Conservation (phyloP, 78 protist species). For the Dictyostelium discoideum region dicty_2.7 NC_007088.5:1624001-1624500, state of each 20-base stretch:
- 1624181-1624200: not conserved
- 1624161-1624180: not conserved
- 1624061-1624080: constrained; percentile 38
- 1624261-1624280: constrained; percentile 67
- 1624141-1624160: not conserved
- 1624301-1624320: not conserved
- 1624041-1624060: constrained; percentile 45
- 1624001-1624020: not conserved
- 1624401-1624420: not conserved
- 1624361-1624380: too few relatives aligned
- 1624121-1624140: constrained; percentile 11
- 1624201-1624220: not conserved
- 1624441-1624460: not conserved
- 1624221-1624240: constrained; percentile 1
- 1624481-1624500: not conserved
- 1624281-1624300: not conserved
- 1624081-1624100: constrained; percentile 43
- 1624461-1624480: not conserved
- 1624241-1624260: constrained; percentile 30
- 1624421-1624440: not conserved
- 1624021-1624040: not conserved
- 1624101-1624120: constrained; percentile 61
- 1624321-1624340: not conserved
- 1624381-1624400: too few relatives aligned
- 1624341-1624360: not conserved